Conservation (phyloP, 2,329 filamentous ascomycete species). For the Epichloe coenophiala region DNA sequence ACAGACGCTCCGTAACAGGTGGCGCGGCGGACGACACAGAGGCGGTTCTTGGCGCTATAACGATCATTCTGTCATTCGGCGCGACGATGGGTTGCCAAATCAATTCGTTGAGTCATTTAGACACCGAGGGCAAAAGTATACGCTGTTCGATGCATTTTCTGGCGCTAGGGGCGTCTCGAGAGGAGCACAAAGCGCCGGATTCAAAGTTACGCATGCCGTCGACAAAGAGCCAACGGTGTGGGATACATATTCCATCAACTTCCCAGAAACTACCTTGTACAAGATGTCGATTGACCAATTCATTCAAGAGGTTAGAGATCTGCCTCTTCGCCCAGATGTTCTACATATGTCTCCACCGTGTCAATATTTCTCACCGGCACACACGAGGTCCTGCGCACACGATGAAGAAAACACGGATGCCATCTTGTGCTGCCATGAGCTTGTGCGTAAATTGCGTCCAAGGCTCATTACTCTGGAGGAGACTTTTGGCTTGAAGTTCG, state of each 20-base stretch:
- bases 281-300: conserved; percentile 36
- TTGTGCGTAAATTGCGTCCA: conserved; percentile 47
- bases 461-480: conserved; percentile 68
- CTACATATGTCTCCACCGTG: conserved; percentile 68
- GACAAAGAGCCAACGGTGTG: conserved; percentile 48
- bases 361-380: conserved; percentile 59
- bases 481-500: conserved; percentile 51
- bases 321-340: conserved; percentile 41
- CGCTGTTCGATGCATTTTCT: conserved; percentile 58
- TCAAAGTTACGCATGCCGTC: conserved; percentile 47
- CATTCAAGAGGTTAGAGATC: conserved; percentile 19
- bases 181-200: conserved; percentile 45
- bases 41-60: conserved; percentile 18
- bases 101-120: neutral
- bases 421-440: conserved; percentile 35
- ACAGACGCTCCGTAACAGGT: conserved; percentile 19
- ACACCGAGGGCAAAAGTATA: conserved; percentile 36
- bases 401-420: conserved; percentile 58
- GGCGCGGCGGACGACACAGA: conserved; percentile 15
- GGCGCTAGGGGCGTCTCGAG: conserved; percentile 59
- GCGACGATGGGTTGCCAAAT: neutral
- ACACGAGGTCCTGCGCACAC: conserved; percentile 53
- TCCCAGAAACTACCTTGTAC: conserved; percentile 35
- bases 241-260: conserved; percentile 45
- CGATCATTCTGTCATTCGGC: neutral